Conservation (phyloP, 192 early-diverging fungal species). For the Rhizophagus prolifer region DNA sequence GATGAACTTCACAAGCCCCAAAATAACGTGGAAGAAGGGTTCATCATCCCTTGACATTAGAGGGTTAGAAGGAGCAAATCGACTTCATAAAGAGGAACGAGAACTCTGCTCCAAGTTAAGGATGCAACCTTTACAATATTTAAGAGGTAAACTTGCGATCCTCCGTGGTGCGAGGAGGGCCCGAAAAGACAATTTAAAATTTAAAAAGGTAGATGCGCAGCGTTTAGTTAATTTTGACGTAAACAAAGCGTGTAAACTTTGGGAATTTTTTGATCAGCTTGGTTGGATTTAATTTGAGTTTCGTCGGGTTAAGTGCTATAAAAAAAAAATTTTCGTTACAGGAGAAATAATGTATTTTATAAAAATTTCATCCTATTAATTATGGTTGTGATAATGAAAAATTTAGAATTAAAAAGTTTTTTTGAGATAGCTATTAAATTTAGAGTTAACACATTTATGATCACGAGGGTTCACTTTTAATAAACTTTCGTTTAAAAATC, state of each 20-base stretch:
- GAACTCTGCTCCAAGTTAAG: background rate
- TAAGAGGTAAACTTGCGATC: background rate
- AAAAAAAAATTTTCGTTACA: too few species aligned
- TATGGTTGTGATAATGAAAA: too few species aligned
- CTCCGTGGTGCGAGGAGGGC: background rate
- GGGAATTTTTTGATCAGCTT: conserved; percentile 82
- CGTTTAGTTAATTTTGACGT: conserved; percentile 88
- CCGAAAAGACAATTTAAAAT: conserved; percentile 31
- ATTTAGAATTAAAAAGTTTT: too few species aligned
- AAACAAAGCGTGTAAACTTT: conserved; percentile 88
- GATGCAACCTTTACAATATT: background rate
- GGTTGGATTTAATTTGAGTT: conserved; percentile 68
- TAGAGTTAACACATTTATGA: too few species aligned
- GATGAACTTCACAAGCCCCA: background rate
- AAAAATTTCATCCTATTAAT: too few species aligned
- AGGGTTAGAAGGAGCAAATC: background rate
- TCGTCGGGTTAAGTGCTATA: background rate
- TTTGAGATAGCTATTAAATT: too few species aligned
- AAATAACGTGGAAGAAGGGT: background rate
- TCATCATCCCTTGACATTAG: background rate
- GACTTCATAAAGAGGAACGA: background rate
- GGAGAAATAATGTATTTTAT: too few species aligned
- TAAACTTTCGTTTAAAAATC: too few species aligned
- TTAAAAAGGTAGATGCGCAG: conserved; percentile 92
- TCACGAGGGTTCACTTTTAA: too few species aligned